These are phyloP conservation scores for Purpureocillium lavendulum DNA, from an alignment of 2,329 filamentous ascomycete species.

Conservation along the genomic window DNA sequence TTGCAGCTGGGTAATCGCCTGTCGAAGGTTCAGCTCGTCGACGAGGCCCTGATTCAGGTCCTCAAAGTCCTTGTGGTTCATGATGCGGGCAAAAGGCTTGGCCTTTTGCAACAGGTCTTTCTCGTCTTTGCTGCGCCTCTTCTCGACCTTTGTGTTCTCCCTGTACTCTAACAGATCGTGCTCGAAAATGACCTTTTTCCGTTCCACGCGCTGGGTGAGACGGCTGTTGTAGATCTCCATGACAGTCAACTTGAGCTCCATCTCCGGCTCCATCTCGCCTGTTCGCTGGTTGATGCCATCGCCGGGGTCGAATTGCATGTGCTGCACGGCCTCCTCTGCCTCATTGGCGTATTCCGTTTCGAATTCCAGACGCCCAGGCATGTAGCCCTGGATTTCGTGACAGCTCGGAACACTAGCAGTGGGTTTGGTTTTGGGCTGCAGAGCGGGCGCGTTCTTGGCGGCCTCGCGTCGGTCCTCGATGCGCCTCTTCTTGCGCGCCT, in stretches of 20 bases:
- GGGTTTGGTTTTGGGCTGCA: constrained; percentile 89
- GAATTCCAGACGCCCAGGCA: constrained; percentile 95
- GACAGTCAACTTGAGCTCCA: constrained; percentile 93
- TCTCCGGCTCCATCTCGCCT: constrained; percentile 85
- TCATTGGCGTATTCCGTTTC: constrained; percentile 98
- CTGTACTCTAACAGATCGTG: constrained; percentile 89
- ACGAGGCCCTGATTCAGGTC: constrained; percentile 76
- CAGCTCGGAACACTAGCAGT: constrained; percentile 92
- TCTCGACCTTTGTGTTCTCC: constrained; percentile 82
- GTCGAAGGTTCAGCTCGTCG: constrained; percentile 83
- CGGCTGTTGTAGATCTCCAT: constrained; percentile 98
- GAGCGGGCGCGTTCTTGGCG: constrained; percentile 72
- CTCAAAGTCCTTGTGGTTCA: constrained; percentile 89
- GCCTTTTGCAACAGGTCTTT: constrained; percentile 84
- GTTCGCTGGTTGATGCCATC: constrained; percentile 83
- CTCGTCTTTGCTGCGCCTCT: constrained; percentile 94
- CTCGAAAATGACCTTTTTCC: constrained; percentile 95
- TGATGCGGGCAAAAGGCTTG: constrained; percentile 93
- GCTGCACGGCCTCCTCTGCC: constrained; percentile 93
- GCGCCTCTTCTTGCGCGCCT: constrained; percentile 80
- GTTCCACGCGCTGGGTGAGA: constrained; percentile 80
- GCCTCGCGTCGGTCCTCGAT: constrained; percentile 89
- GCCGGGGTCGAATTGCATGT: constrained; percentile 96
- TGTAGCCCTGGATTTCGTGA: constrained; percentile 97
- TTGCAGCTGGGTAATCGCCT: constrained; percentile 83